Evolutionary conservation across 2,329 filamentous ascomycete genomes (phyloP).

Genomic region (Aspergillus vadensis): DNA sequence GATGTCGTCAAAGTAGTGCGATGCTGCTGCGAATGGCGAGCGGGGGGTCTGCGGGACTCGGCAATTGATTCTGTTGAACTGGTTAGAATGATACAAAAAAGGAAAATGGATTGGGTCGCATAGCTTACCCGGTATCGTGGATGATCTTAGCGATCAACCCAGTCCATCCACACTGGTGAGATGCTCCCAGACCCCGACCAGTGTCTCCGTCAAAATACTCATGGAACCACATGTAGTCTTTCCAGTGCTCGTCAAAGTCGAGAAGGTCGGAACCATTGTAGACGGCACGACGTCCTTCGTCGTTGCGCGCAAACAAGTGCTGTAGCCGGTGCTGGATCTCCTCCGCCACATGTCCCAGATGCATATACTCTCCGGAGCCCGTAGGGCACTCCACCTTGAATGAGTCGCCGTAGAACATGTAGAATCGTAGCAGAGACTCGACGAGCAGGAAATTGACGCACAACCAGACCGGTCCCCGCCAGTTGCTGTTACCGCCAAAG

Average conservation of each 20-base stretch:
- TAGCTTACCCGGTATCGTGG: constrained; percentile 86
- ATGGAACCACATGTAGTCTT: constrained; percentile 91
- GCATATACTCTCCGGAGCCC: constrained; percentile 91
- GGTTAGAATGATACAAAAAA: constrained; percentile 43
- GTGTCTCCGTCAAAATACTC: constrained; percentile 96
- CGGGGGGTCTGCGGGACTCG: constrained; percentile 91
- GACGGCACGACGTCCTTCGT: constrained; percentile 84
- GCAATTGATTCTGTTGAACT: constrained; percentile 69
- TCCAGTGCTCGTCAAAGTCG: constrained; percentile 92
- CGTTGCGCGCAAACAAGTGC: constrained; percentile 81
- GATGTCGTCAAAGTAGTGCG: constrained; percentile 94
- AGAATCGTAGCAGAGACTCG: constrained; percentile 92
- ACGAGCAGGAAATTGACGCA: constrained; percentile 94
- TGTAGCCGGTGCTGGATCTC: constrained; percentile 93
- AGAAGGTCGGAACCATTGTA: constrained; percentile 82
- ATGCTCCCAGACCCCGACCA: constrained; percentile 85
- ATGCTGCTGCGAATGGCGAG: constrained; percentile 78
- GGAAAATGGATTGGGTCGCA: neutral
- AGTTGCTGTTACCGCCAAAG: constrained; percentile 97
- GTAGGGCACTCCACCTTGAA: constrained; percentile 93
- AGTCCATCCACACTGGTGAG: constrained; percentile 96
- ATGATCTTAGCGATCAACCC: constrained; percentile 95
- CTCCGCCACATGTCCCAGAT: constrained; percentile 90
- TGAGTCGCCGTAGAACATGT: constrained; percentile 88
- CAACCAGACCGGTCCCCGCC: constrained; percentile 94